Base-by-base conservation (phyloP, 2,329 filamentous ascomycete genomes). In the Ophiostoma sp. region DNA sequence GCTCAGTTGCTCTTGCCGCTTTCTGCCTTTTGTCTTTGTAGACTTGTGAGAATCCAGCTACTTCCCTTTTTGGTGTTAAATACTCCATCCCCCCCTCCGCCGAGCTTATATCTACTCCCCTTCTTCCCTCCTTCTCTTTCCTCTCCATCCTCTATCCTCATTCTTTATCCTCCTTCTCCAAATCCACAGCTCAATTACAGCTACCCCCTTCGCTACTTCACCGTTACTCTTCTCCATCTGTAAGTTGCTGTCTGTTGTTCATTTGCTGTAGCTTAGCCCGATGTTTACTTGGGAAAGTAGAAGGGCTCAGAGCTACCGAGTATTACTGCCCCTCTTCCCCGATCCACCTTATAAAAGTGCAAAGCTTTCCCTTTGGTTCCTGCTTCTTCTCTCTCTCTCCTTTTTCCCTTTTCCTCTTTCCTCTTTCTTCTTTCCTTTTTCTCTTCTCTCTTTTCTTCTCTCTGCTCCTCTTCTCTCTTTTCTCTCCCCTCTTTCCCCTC, bases 31-130 rank as follows among this genome's bases (percentile, higher is more conserved):
- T 41, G 13, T 11, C 48, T 52, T 52, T 52, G 48, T 52, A 52
- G 20, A 65, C 3, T 23, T 52, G 20, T 8, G 48, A 41, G 39
- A 41, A 52, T 23, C 48, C n/a, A 57, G 52, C 17, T n/a, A 17
- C 35, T 13, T 39, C 52, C 65, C 36, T 4, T 66, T 71, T 44
- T 68, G 69, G 60, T 27, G 27, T 68, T 71, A 71, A 71, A 71
- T 71, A 71, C 69, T 41, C 48, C 62, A 67, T 70, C 39, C 67
- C 44, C 62, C 69, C 54, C 67, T 67, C 41, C 27, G n/a, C 27
- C 62, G 44, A 68, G 35, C 67, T 48, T 48, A n/a, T 48, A 48
- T n/a, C 64, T 67, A 67, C 52, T 64, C 17, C 52, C 23, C 52
- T 57, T 13, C 68, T 67, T 57, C 52, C 52, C 52, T 57, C 23